phyloP scores from a whole-genome alignment of 768 basidiomycete species.

The Paxillus involutus region DNA sequence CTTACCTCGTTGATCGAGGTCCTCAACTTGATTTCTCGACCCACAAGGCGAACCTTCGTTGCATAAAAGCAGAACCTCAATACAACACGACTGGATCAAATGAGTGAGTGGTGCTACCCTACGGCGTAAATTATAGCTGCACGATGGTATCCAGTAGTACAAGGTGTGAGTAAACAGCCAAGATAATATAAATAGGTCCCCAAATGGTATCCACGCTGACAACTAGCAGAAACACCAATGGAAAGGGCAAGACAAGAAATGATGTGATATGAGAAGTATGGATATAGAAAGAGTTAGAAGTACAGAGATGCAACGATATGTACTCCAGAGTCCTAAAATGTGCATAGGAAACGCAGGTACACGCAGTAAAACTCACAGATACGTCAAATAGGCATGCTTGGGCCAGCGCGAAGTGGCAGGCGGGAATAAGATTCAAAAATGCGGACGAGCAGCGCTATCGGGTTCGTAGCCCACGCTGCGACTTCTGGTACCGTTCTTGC shows the following conservation, averaged over 20 bases:
- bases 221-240: not conserved
- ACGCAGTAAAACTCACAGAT: conserved; percentile 20
- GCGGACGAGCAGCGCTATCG: conserved; percentile 9
- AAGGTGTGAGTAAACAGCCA: conserved; percentile 2
- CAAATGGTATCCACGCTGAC: not conserved
- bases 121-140: not conserved
- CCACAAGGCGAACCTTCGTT: no score
- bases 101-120: not conserved
- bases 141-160: not conserved
- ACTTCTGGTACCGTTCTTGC: conserved; percentile 23
- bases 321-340: not conserved
- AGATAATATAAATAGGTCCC: not conserved
- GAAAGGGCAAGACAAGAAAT: not conserved
- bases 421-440: conserved; percentile 10
- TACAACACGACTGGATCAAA: not conserved
- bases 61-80: no score
- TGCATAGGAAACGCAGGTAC: conserved; percentile 1
- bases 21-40: no score
- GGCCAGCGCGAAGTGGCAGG: not conserved
- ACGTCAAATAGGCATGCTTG: not conserved
- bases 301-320: conserved; percentile 19
- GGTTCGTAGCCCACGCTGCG: conserved; percentile 27
- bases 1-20: no score
- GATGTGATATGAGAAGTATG: conserved; percentile 4
- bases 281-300: conserved; percentile 12